Evolutionary conservation across 1,284 basidiomycete genomes (phyloP), one percentile per base, ranked within the genome.

Genomic region (Rhodotorula sp.): DNA sequence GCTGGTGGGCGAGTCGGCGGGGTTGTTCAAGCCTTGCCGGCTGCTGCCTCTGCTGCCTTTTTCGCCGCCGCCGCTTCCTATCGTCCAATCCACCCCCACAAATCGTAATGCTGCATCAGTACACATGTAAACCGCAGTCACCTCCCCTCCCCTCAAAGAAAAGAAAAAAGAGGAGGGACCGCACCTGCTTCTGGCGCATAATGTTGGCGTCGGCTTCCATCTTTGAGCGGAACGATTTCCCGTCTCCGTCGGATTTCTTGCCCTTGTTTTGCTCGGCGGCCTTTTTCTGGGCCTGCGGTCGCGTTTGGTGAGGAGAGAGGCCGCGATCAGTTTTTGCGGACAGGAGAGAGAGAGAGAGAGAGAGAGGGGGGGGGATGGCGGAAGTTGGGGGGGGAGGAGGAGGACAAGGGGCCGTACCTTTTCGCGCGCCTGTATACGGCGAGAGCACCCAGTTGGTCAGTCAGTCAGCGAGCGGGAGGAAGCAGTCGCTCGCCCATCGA

Each of bases 161-260:
- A n/a, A 6, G 26, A 15, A 29, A 5, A 20, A 29, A 34, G 46
- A n/a, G 23, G 6, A 15, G 56, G 14, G 4, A 34, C 29, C 63
- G 15, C 7, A 62, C 63, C 68, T 65, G 64, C 56, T 65, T 69
- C 48, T 65, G 21, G 26, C 73, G 47, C 71, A 72, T 75, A 23
- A 54, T 68, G 3, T 58, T 39, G 7, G 73, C 73, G 58, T 72
- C 66, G 14, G 26, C 34, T 48, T 72, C 68, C 51, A 66, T 64
- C 16, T 66, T 43, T 20, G 61, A 58, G 21, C 57, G 31, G 51
- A 72, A 58, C 15, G 39, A 61, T 18, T 62, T 31, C 14, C 48
- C 68, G 64, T 65, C 64, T 2, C 61, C 48, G 56, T 69, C 68
- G 39, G 65, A 68, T 20, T 54, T 49, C 21, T 67, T 52, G 20